Base-by-base conservation (phyloP, 768 basidiomycete species). In the Lentinula guzmanii region DNA sequence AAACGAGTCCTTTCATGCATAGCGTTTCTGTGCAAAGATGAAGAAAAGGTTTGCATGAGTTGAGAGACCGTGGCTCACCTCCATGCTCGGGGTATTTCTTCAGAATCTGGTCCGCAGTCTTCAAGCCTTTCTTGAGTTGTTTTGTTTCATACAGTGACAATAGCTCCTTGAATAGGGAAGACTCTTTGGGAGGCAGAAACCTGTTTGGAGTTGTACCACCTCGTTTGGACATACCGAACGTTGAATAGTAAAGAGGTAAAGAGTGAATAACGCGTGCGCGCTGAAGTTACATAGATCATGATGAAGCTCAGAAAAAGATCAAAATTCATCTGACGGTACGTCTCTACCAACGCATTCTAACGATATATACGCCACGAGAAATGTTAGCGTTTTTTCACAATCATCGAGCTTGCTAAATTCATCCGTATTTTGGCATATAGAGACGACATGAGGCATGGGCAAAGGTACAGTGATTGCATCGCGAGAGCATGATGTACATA, bases 21-120 rank as follows among this genome's bases (percentile, higher is more conserved):
- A 95, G 73, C 31, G 96, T 95, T 76, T 98, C 96, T 98, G 69
- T 2, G 37, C 15, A 54, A 39, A 52, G 28, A 53, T 15, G 51
- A 34, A 45, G 39, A 43, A 28, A 50, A 33, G 24, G 60, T 55
- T 33, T 21, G 8, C 21, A 31, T 37, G 35, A 52, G 9, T n/a
- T 24, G 51, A 18, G 6, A 16, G 67, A 11, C n/a, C 10, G 28
- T n/a, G 34, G 65, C 85, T 52, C 68, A 93, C 96, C 95, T 68
- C 96, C 97, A 80, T 99, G 95, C 46, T 96, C 88, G 0, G 97
- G 95, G 68, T 87, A 86, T 78, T 96, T 97, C 77, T 93, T 95
- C 71, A 99, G 85, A 71, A 98, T 95, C 68, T 86, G 86, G 75
- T 98, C 95, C 1, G 93, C 92, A 6, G 89, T 85, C 73, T 97